phyloP scores from a whole-genome alignment of 805 yeast species.

The Cyberlindnera maritima region DNA sequence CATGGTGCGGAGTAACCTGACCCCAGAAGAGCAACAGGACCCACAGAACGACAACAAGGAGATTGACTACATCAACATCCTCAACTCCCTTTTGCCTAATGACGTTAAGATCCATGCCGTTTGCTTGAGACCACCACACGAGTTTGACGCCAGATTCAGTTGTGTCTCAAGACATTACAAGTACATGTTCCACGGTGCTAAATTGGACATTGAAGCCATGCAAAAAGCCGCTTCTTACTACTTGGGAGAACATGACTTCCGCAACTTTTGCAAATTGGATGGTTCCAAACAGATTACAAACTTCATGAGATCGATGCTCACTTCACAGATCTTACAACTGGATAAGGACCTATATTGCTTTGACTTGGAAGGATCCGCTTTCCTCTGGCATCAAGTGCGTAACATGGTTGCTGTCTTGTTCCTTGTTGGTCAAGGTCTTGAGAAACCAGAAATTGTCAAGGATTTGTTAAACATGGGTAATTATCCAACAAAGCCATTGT shows the following conservation, averaged over 20 bases:
- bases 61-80: slow-evolving; percentile 67
- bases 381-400: slow-evolving; percentile 96
- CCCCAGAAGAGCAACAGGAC: slow-evolving; percentile 58
- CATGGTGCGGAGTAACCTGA: slow-evolving; percentile 64
- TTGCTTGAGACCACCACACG: slow-evolving; percentile 76
- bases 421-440: slow-evolving; percentile 75
- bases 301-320: slow-evolving; percentile 60
- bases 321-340: slow-evolving; percentile 44
- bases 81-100: slow-evolving; percentile 75
- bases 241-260: slow-evolving; percentile 81
- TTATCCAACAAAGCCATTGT: slow-evolving; percentile 69
- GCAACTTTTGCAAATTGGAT: slow-evolving; percentile 93
- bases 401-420: slow-evolving; percentile 88
- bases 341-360: slow-evolving; percentile 51
- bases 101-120: slow-evolving; percentile 84
- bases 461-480: slow-evolving; percentile 56
- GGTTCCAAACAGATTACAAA: slow-evolving; percentile 90
- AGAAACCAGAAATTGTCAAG: slow-evolving; percentile 53
- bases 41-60: slow-evolving; percentile 61
- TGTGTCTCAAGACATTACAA: slow-evolving; percentile 84
- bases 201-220: slow-evolving; percentile 67
- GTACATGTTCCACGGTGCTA: slow-evolving; percentile 62
- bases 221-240: slow-evolving; percentile 56
- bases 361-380: slow-evolving; percentile 84
- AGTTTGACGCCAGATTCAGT: slow-evolving; percentile 90